Evolutionary conservation across 306 rosid species (phyloP).

Genomic region (Senna tora): DNA sequence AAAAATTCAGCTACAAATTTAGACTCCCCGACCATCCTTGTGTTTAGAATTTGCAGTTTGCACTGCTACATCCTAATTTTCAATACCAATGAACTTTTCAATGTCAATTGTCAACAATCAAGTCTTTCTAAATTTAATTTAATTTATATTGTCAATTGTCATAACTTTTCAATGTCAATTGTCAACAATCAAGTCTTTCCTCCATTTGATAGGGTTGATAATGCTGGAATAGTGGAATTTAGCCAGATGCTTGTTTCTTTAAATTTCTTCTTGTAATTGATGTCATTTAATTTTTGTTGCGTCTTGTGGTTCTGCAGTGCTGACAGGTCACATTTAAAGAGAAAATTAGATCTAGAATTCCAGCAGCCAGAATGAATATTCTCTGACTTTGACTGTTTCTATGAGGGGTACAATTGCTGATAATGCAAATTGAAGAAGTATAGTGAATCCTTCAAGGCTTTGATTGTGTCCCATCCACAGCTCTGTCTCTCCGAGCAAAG

Average conservation of each 20-base stretch:
- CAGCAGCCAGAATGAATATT: conserved; percentile 61
- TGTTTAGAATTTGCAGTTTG: neutral
- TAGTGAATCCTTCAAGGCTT: conserved; percentile 26
- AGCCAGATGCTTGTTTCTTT: conserved; percentile 25
- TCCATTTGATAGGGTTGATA: conserved; percentile 1
- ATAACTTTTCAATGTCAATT: too few relatives aligned
- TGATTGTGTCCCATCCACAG: conserved; percentile 5
- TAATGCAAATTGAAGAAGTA: conserved; percentile 35
- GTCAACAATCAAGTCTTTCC: neutral
- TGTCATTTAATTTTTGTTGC: conserved; percentile 23
- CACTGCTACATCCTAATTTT: neutral
- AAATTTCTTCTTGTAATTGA: conserved; percentile 28
- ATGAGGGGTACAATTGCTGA: conserved; percentile 2
- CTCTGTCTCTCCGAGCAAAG: conserved; percentile 35
- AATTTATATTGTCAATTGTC: neutral
- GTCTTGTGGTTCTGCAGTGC: conserved; percentile 64
- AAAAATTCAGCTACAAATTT: neutral
- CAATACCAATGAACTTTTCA: neutral
- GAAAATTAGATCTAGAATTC: conserved; percentile 95
- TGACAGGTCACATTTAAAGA: conserved; percentile 88
- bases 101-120: neutral
- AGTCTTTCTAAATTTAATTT: neutral
- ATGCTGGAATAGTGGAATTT: conserved; percentile 4
- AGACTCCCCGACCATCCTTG: too few relatives aligned
- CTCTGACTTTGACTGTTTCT: conserved; percentile 30